phyloP scores from a whole-genome alignment of 371 early-diverging fungal genomes.

The Dipsacomyces acuminosporus region DNA sequence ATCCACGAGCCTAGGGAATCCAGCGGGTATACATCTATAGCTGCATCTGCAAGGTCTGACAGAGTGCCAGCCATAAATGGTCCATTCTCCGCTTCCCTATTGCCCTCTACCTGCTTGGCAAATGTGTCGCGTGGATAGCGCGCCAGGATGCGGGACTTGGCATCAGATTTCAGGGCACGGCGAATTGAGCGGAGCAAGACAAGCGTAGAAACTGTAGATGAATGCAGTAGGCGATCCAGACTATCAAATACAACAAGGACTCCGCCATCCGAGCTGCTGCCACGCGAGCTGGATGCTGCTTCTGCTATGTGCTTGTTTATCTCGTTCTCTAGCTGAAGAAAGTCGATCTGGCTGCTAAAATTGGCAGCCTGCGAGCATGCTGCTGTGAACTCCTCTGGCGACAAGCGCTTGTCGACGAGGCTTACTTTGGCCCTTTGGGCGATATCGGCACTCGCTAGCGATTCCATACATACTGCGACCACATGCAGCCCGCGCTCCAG shows the following conservation, averaged over 20 bases:
- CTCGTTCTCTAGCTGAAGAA: constrained; percentile 2
- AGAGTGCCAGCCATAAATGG: constrained; percentile 10
- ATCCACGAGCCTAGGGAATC: constrained; percentile 28
- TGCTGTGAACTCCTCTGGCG: background rate
- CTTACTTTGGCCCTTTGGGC: background rate
- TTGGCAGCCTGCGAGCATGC: background rate
- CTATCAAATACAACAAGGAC: constrained; percentile 26
- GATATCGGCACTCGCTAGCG: constrained; percentile 20
- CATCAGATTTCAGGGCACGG: background rate
- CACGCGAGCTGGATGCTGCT: background rate
- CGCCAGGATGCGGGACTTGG: constrained; percentile 13
- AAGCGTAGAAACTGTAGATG: constrained; percentile 15
- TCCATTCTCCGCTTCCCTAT: background rate
- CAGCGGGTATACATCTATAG: constrained; percentile 25
- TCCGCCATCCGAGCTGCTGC: background rate
- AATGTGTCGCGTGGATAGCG: constrained; percentile 15
- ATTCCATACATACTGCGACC: constrained; percentile 20
- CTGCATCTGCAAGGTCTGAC: constrained; percentile 25
- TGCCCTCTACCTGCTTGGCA: background rate
- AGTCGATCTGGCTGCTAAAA: constrained; percentile 1
- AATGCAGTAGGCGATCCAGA: constrained; percentile 19
- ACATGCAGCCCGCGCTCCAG: constrained; percentile 16
- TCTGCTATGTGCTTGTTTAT: constrained; percentile 2
- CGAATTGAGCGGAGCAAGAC: constrained; percentile 24
- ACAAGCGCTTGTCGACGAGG: constrained; percentile 18